Evolutionary conservation across 805 yeast genomes (phyloP), one percentile per base, ranked within the genome.

Genomic region (Suhomyces sp.): DNA sequence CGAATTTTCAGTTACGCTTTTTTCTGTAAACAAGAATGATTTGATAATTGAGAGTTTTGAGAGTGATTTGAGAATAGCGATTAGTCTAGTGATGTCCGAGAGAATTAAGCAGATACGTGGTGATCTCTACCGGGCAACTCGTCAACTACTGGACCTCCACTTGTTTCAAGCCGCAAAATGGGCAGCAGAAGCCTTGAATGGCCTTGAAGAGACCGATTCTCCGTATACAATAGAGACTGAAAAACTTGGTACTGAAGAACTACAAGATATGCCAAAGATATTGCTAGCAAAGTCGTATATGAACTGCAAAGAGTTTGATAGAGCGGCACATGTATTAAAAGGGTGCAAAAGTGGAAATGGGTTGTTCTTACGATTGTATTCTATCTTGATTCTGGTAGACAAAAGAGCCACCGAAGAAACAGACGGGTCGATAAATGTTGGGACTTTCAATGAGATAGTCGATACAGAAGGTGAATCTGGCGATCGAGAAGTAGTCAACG

Each of bases 261-360:
- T 29, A 7, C 31, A 33, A 5, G 79, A 75, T 52, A 69, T 66
- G 46, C 78, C 80, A 53, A 70, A 71, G 54, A 70, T 87, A 26
- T 57, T 81, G 13, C 72, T 90, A 26, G 97, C 93, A 0, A 82
- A 83, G 50, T 67, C 88, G 0, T 85, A 88, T 63, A 90, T 93
- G 73, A 87, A 84, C 61, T 84, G 90, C 62, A 85, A 87, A 60
- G 98, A 94, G 68, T 93, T 86, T 64, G 93, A 86, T 53, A 71
- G 98, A 26, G 88, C 92, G 52, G 83, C 87, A 4, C 73, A 76
- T 59, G 77, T 77, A 12, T 71, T 94, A 53, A 76, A 75, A 51
- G 75, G 76, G 13, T 82, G 86, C 48, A 65, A 60, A 19, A 75
- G 84, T 48, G 74, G 84, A 0, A 76, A 78, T 48, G 81, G 85